phyloP scores from a whole-genome alignment of 2,329 filamentous ascomycete species.

The Cordyceps militaris region DNA sequence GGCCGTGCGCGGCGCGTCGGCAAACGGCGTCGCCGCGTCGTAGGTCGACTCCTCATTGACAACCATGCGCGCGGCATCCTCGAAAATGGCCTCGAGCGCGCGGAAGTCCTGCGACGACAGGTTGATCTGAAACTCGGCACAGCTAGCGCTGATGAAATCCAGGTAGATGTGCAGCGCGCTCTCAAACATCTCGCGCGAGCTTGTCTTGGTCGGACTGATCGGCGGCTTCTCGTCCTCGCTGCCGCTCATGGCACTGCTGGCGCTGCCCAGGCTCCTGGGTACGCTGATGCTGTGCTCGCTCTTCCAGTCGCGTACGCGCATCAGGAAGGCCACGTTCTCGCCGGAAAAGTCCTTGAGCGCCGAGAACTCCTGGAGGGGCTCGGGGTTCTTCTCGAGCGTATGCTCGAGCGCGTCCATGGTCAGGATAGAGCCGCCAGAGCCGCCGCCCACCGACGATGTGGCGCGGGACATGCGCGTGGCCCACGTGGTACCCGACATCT shows the following conservation, averaged over 20 bases:
- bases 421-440: slow-evolving; percentile 38
- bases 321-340: slow-evolving; percentile 62
- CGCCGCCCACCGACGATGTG: slow-evolving; percentile 24
- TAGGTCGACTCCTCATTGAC: slow-evolving; percentile 30
- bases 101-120: slow-evolving; percentile 50
- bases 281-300: slow-evolving; percentile 17
- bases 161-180: slow-evolving; percentile 54
- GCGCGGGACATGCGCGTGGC: slow-evolving; percentile 31
- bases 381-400: slow-evolving; percentile 48
- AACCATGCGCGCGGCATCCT: slow-evolving; percentile 41
- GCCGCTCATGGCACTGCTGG: not conserved
- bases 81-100: slow-evolving; percentile 50
- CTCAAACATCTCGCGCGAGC: slow-evolving; percentile 46
- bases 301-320: slow-evolving; percentile 49
- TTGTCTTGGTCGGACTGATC: slow-evolving; percentile 11
- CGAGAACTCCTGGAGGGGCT: slow-evolving; percentile 53
- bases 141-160: slow-evolving; percentile 51
- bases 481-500: slow-evolving; percentile 29
- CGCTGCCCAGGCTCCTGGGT: slow-evolving; percentile 17
- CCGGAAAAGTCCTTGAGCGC: slow-evolving; percentile 58
- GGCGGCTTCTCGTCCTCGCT: slow-evolving; percentile 14
- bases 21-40: slow-evolving; percentile 39
- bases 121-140: slow-evolving; percentile 62
- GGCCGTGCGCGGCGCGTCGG: slow-evolving; percentile 21
- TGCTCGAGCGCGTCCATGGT: slow-evolving; percentile 56